Evolutionary conservation across 179 eudicot species (phyloP).

Genomic region (Sideroxylon spinosum): DNA sequence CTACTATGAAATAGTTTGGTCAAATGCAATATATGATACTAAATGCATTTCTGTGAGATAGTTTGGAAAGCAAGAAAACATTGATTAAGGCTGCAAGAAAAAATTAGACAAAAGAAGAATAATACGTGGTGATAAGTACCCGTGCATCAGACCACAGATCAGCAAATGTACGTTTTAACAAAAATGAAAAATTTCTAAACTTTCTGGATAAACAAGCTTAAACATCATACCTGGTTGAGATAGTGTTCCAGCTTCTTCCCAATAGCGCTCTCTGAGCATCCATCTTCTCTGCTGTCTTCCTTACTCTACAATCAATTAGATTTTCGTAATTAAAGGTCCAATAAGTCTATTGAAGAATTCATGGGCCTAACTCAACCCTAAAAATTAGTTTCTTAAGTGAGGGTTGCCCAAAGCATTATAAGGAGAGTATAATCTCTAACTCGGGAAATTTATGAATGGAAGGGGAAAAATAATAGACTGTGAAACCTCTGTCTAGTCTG

Average conservation of each 20-base stretch:
- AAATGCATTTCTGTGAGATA: background rate
- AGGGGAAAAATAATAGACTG: too few species aligned
- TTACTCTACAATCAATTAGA: conserved; percentile 18
- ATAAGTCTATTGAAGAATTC: background rate
- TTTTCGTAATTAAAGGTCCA: background rate
- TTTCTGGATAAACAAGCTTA: background rate
- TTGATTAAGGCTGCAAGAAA: conserved; percentile 1
- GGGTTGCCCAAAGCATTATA: too few species aligned
- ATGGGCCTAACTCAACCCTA: too few species aligned
- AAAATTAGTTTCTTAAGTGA: too few species aligned
- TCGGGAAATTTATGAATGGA: too few species aligned
- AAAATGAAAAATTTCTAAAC: background rate
- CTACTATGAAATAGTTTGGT: background rate
- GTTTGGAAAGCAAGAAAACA: background rate
- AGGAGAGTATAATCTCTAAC: too few species aligned
- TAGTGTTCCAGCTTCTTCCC: conserved; percentile 36
- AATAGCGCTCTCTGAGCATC: conserved; percentile 30
- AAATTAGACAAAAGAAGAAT: background rate
- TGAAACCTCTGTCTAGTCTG: too few species aligned
- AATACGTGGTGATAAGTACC: too few species aligned
- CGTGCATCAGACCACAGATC: background rate
- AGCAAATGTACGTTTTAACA: background rate
- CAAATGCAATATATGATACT: background rate
- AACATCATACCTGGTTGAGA: conserved; percentile 23
- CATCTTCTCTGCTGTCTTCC: conserved; percentile 34